Conservation (phyloP, 164 flowering plant species). For the Vitis cinerea region DNA sequence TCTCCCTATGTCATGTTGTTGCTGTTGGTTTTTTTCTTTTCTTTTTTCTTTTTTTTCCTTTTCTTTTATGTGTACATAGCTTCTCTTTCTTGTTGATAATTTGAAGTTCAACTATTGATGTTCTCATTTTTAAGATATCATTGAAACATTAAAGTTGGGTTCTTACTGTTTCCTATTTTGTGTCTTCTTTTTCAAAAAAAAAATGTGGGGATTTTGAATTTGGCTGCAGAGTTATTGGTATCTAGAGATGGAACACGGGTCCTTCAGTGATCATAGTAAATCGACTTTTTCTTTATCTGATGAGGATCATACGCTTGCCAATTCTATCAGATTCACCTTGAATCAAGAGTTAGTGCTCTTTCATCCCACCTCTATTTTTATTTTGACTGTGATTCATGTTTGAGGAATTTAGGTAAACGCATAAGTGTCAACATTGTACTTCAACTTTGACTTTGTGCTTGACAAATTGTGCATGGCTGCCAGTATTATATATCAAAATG, state of each 20-base stretch:
- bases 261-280: slow-evolving; percentile 39
- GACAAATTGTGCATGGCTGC: background rate
- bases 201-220: background rate
- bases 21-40: no score
- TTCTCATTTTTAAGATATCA: background rate
- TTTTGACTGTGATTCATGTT: background rate
- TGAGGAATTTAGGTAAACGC: background rate
- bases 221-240: slow-evolving; percentile 3
- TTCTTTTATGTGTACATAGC: no score
- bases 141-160: background rate
- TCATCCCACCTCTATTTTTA: background rate
- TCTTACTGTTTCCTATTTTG: background rate
- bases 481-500: background rate
- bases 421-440: background rate
- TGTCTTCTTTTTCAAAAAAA: background rate
- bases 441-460: background rate
- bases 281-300: slow-evolving; percentile 76
- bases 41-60: no score
- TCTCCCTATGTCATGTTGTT: no score
- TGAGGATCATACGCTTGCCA: slow-evolving; percentile 93
- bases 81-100: no score
- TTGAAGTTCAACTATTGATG: no score
- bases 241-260: slow-evolving; percentile 65
- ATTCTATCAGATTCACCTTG: slow-evolving; percentile 67
- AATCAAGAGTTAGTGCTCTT: slow-evolving; percentile 69